Conservation (phyloP, 768 basidiomycete species). For the Termitomyces sp. region DNA sequence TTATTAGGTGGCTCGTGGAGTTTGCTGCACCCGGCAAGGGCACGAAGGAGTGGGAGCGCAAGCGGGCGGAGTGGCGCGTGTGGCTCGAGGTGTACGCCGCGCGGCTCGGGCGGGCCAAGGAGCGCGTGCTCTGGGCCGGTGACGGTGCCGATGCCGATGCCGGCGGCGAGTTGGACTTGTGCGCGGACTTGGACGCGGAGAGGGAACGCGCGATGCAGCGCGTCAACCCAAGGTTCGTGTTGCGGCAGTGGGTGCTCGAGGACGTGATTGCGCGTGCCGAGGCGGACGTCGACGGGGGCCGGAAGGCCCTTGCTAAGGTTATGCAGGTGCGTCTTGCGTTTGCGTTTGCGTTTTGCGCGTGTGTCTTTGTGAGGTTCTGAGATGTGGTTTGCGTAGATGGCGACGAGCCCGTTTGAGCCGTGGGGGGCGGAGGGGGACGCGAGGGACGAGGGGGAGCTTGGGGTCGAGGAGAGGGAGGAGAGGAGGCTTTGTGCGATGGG, state of each 20-base stretch:
- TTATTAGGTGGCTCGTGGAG: conserved; percentile 36
- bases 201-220: conserved; percentile 45
- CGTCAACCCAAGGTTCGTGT: conserved; percentile 86
- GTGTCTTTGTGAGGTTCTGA: background rate
- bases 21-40: conserved; percentile 37
- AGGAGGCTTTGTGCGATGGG: conserved; percentile 75
- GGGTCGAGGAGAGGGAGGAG: conserved; percentile 63
- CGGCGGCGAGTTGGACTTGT: too few relatives aligned
- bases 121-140: conserved; percentile 35
- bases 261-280: conserved; percentile 83
- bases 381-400: conserved; percentile 56
- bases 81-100: conserved; percentile 65
- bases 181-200: conserved; percentile 41
- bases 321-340: conserved; percentile 77
- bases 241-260: conserved; percentile 95
- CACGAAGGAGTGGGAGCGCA: conserved; percentile 30
- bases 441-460: conserved; percentile 36
- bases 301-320: conserved; percentile 71
- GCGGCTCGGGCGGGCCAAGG: conserved; percentile 50
- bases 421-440: conserved; percentile 75
- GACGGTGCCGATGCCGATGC: too few relatives aligned
- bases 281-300: conserved; percentile 55
- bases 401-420: conserved; percentile 73
- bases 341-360: conserved; percentile 18
- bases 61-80: conserved; percentile 44